A percentile compares a stretch with the other conserved stretches of the same genome.
phyloP scores from a whole-genome alignment of 164 flowering plant genomes.

The Malania oleifera region DNA sequence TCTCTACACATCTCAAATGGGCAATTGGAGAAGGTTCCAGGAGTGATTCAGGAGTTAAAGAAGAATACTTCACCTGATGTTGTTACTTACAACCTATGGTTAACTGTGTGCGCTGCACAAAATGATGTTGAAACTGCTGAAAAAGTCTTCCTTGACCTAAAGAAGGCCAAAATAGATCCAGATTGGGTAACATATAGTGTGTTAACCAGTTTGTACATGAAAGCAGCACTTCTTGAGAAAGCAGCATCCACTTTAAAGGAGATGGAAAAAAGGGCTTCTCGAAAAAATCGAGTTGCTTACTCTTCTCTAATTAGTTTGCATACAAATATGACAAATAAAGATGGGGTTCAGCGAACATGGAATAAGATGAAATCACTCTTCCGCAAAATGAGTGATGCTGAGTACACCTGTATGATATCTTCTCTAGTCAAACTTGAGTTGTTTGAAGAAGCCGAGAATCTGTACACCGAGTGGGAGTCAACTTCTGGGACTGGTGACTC shows the following conservation, averaged over 20 bases:
- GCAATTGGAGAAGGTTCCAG: constrained; percentile 55
- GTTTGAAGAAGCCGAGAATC: constrained; percentile 55
- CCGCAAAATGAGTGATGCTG: constrained; percentile 69
- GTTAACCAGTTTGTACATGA: constrained; percentile 56
- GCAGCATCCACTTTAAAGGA: constrained; percentile 58
- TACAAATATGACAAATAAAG: constrained; percentile 47
- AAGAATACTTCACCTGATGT: constrained; percentile 59
- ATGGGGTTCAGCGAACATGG: constrained; percentile 55
- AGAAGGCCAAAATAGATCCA: constrained; percentile 43
- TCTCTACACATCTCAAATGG: constrained; percentile 57
- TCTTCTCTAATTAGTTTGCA: constrained; percentile 71
- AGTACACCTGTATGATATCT: constrained; percentile 70
- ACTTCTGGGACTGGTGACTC: constrained; percentile 54
- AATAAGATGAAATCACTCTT: constrained; percentile 55
- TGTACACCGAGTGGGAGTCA: constrained; percentile 74
- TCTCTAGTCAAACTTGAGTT: constrained; percentile 66
- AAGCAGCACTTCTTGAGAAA: constrained; percentile 40
- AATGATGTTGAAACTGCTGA: constrained; percentile 61
- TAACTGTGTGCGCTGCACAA: constrained; percentile 49
- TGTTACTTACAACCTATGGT: constrained; percentile 67
- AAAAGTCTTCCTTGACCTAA: constrained; percentile 45
- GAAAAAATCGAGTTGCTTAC: constrained; percentile 53
- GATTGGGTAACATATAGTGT: constrained; percentile 86
- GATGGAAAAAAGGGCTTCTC: constrained; percentile 62
- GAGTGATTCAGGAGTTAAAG: constrained; percentile 47